Evolutionary conservation across 169 alveolate genomes (phyloP).

Genomic region (Eimeria zaria): DNA sequence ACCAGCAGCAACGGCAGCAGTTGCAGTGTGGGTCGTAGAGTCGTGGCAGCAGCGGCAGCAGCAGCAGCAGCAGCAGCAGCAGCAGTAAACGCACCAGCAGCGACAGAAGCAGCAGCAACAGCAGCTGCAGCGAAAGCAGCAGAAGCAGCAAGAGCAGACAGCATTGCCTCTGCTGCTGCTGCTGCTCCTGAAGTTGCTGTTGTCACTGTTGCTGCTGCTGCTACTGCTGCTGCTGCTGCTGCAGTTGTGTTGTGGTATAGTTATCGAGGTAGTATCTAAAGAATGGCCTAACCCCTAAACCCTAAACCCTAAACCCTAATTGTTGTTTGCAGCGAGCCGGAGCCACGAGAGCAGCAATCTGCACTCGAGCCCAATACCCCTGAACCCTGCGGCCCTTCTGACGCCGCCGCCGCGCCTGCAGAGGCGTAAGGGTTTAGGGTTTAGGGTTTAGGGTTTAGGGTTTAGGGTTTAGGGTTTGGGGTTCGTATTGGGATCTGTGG

Average conservation of each 20-base stretch:
- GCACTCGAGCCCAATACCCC: neutral
- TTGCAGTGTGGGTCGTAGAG: no score
- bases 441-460: neutral
- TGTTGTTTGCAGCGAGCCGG: constrained; percentile 34
- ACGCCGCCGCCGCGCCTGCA: neutral
- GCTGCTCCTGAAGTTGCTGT: no score
- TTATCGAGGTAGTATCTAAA: neutral
- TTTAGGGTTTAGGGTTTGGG: neutral
- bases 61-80: neutral
- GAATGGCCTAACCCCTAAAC: neutral
- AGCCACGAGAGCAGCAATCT: constrained; percentile 37
- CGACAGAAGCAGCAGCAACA: neutral
- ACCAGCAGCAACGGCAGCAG: neutral
- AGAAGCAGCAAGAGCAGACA: neutral
- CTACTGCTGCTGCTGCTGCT: neutral
- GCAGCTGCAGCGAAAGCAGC: constrained; percentile 4
- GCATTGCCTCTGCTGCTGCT: no score
- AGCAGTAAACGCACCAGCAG: neutral
- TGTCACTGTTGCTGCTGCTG: no score
- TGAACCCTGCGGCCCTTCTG: constrained; percentile 1
- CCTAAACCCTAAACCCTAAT: neutral
- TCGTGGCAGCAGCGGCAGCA: neutral
- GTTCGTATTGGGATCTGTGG: neutral
- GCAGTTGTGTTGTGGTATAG: neutral
- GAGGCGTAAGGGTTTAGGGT: constrained; percentile 23